Base-by-base conservation (phyloP, 139 green algal species). In the Coelastrella sp. region DNA sequence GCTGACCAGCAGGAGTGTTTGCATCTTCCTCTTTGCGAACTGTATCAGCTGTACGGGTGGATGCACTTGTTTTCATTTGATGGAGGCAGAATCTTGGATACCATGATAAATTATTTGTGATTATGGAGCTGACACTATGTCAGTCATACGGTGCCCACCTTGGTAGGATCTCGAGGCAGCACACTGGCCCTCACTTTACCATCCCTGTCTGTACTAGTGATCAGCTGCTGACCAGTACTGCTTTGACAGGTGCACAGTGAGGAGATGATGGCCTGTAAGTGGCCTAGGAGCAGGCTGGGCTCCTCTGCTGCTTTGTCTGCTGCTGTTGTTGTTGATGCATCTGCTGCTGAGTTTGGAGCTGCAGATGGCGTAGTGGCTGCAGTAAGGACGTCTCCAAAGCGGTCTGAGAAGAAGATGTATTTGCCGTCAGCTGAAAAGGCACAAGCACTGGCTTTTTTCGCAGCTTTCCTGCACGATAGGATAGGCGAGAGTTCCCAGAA, bases 211-310 rank as follows among this genome's bases (percentile, higher is more conserved):
- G 88, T 89, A 30, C 86, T 97, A 8, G 90, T 94, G 21, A 98
- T 32, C 86, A 93, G 62, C 73, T 79, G 62, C 92, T 88, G 64
- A 86, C 88, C 75, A 13, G 11, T 69, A n/a, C 41, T 84, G 78
- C 78, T 76, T 23, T n/a, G 7, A 2, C 90, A 92, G 8, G 93
- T 67, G 0, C 85, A 62, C 8, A 98, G 51, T 11, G 85, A 89
- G 5, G 93, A 96, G 32, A 98, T 85, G 67, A 97, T 95, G 79
- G 91, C 93, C 89, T 93, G 95, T 35, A 95, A 93, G 88, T 98
- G 95, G 0, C 93, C 95, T 60, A 98, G 83, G 79, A 98, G 86
- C 57, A 94, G 74, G 19, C 63, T 79, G 7, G 92, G 80, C 67
- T 68, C 73, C 15, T 60, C 59, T 38, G 66, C 43, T 11, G 45